These are phyloP conservation scores for Phyllachora maydis DNA, from an alignment of 2,329 filamentous ascomycete species.

Conservation along the genomic window DNA sequence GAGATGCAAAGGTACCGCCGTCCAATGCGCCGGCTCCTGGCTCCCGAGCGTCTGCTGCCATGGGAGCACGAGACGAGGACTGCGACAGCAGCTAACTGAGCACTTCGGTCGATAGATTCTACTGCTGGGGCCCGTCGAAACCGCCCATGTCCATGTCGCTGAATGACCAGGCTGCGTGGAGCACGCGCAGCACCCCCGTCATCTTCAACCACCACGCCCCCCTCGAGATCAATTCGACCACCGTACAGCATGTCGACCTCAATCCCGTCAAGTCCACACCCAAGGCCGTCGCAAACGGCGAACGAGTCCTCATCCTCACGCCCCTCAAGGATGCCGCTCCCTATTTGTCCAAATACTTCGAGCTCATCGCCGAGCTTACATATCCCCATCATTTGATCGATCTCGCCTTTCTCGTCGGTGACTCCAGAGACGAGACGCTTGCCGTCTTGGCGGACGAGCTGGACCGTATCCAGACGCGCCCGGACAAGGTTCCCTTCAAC, in stretches of 20 bases:
- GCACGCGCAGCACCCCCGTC: slow-evolving; percentile 77
- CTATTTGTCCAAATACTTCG: slow-evolving; percentile 78
- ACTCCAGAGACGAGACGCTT: slow-evolving; percentile 78
- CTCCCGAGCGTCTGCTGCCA: background rate
- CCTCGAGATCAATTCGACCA: slow-evolving; percentile 60
- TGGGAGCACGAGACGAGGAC: too few relatives aligned
- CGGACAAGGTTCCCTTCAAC: slow-evolving; percentile 65
- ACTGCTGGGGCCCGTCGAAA: slow-evolving; percentile 90
- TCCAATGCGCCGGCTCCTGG: background rate
- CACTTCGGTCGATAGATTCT: slow-evolving; percentile 44
- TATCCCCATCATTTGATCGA: slow-evolving; percentile 95
- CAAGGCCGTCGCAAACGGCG: slow-evolving; percentile 59
- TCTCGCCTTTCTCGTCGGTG: slow-evolving; percentile 81
- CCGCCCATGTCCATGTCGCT: slow-evolving; percentile 88
- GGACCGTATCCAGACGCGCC: slow-evolving; percentile 66
- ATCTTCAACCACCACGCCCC: slow-evolving; percentile 91
- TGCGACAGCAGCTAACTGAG: slow-evolving; percentile 5
- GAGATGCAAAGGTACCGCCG: slow-evolving; percentile 68
- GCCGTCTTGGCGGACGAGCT: slow-evolving; percentile 72
- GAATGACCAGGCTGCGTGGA: slow-evolving; percentile 84
- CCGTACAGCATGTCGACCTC: slow-evolving; percentile 64
- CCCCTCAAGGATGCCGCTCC: slow-evolving; percentile 75
- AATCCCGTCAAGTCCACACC: slow-evolving; percentile 68
- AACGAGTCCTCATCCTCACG: slow-evolving; percentile 79
- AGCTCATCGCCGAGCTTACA: slow-evolving; percentile 70